A percentile compares a stretch with the other conserved stretches of the same genome.
Conservation (phyloP, 2,329 filamentous ascomycete species). For the Beauveria sp. region DNA sequence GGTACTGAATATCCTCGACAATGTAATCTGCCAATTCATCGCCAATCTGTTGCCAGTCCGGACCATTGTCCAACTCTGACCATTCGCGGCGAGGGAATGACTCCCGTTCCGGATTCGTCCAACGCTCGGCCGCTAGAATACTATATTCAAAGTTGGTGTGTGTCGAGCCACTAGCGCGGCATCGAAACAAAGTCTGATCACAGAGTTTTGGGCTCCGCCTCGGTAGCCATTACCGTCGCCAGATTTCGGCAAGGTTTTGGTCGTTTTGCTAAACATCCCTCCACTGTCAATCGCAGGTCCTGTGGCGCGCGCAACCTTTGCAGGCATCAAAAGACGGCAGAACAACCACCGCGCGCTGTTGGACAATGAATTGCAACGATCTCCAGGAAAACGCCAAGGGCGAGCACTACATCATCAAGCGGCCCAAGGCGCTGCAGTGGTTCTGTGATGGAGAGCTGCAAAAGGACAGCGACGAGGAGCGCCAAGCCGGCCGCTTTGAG, state of each 20-base stretch:
- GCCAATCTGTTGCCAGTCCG: no score
- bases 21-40: no score
- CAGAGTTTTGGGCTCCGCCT: neutral
- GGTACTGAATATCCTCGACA: no score
- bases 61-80: no score
- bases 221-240: neutral
- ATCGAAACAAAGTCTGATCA: neutral
- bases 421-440: conserved; percentile 35
- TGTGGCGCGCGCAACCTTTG: neutral
- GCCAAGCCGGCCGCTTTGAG: conserved; percentile 39
- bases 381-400: conserved; percentile 24
- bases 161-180: neutral
- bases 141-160: neutral
- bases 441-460: conserved; percentile 34
- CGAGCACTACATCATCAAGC: conserved; percentile 28
- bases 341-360: no score
- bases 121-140: no score
- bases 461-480: conserved; percentile 35
- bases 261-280: no score
- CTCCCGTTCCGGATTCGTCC: no score
- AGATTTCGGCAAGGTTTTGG: neutral
- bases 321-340: neutral
- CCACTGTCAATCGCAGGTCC: no score
- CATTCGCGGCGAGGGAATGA: no score
- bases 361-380: conserved; percentile 29